Evolutionary conservation across 2,329 filamentous ascomycete species (phyloP).

Genomic region (Teratosphaeria destructans): DNA sequence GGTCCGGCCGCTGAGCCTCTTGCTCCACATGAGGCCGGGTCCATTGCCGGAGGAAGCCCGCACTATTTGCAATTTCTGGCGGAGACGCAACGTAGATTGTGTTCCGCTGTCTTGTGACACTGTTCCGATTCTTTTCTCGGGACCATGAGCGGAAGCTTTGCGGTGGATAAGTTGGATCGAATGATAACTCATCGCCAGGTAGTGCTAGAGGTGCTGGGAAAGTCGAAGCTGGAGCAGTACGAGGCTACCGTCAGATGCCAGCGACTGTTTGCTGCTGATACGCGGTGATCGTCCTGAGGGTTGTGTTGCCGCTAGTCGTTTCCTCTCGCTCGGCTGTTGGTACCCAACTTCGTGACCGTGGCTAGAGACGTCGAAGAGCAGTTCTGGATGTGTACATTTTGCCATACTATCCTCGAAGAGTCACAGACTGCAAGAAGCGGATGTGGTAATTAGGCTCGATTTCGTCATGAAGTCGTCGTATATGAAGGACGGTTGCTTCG

Average conservation of each 20-base stretch:
- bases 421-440: too few species aligned
- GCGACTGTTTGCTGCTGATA: background rate
- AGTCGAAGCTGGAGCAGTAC: background rate
- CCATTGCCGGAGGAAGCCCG: conserved; percentile 38
- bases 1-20: background rate
- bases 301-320: conserved; percentile 16
- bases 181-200: conserved; percentile 48
- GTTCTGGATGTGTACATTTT: conserved; percentile 5
- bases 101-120: conserved; percentile 36
- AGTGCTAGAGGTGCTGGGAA: conserved; percentile 53
- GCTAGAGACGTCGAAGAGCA: conserved; percentile 21
- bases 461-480: too few species aligned
- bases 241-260: background rate
- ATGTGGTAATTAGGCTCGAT: too few species aligned
- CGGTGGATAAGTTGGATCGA: conserved; percentile 40
- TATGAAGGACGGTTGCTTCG: too few species aligned
- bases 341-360: conserved; percentile 29
- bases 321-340: conserved; percentile 15
- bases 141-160: conserved; percentile 47
- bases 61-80: conserved; percentile 30
- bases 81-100: conserved; percentile 46
- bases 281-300: conserved; percentile 1
- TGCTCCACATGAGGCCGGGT: conserved; percentile 14
- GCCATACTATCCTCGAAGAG: background rate
- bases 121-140: conserved; percentile 37